A percentile compares a stretch with the other conserved stretches of the same genome.
These are phyloP conservation scores for Serendipita vermifera DNA, from an alignment of 768 basidiomycete genomes.

Conservation along the genomic window DNA sequence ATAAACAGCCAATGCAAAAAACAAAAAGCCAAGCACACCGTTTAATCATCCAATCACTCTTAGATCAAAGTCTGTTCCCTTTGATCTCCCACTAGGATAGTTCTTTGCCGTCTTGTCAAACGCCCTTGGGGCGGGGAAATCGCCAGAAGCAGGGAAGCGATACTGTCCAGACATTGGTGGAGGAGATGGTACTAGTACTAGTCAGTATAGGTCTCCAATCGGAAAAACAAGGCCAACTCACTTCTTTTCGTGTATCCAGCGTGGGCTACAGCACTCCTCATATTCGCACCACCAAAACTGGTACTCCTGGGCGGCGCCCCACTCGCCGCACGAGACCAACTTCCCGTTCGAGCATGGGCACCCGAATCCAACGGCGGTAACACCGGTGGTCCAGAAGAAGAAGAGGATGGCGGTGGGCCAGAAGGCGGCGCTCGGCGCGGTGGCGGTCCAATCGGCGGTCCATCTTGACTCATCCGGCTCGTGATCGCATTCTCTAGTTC, in stretches of 20 bases:
- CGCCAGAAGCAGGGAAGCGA: slow-evolving; percentile 55
- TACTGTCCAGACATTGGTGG: slow-evolving; percentile 54
- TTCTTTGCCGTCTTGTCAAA: slow-evolving; percentile 39
- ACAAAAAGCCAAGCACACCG: no score
- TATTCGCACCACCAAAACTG: neutral
- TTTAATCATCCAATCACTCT: slow-evolving; percentile 11
- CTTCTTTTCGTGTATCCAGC: slow-evolving; percentile 13
- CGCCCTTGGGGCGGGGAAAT: slow-evolving; percentile 64
- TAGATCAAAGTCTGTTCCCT: slow-evolving; percentile 61
- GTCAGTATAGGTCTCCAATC: slow-evolving; percentile 12
- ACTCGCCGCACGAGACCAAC: no score
- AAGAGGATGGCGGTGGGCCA: neutral
- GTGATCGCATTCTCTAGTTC: no score
- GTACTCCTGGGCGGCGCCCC: neutral
- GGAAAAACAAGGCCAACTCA: slow-evolving; percentile 15
- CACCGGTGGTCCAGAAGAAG: neutral
- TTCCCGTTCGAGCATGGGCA: no score
- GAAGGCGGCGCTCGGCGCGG: neutral
- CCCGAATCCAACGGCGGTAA: no score
- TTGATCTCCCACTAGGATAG: slow-evolving; percentile 52
- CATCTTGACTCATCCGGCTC: no score
- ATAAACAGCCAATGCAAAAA: no score
- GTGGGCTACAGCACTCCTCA: slow-evolving; percentile 1
- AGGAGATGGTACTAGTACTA: slow-evolving; percentile 36
- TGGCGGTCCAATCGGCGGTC: neutral